phyloP scores from a whole-genome alignment of 2,329 filamentous ascomycete species.

The Fonsecaea monophora region DNA sequence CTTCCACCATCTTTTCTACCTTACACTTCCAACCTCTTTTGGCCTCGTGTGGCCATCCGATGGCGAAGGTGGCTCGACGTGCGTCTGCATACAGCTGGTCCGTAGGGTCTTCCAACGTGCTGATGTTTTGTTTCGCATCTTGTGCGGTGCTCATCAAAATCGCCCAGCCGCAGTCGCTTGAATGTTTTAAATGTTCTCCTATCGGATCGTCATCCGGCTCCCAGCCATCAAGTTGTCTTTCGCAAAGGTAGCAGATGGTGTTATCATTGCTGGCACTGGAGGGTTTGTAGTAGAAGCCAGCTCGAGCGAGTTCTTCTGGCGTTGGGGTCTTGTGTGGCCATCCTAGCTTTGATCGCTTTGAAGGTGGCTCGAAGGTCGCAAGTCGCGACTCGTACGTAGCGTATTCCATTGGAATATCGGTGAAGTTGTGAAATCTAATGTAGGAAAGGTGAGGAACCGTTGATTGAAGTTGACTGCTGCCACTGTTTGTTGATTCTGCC shows the following conservation, averaged over 20 bases:
- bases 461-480: constrained; percentile 1
- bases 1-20: constrained; percentile 86
- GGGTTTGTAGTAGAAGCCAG: constrained; percentile 90
- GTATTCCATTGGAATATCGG: constrained; percentile 33
- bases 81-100: constrained; percentile 75
- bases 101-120: constrained; percentile 73
- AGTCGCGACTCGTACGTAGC: constrained; percentile 76
- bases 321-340: constrained; percentile 81
- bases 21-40: constrained; percentile 92
- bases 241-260: constrained; percentile 85
- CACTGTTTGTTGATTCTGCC: constrained; percentile 24
- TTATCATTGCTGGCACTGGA: constrained; percentile 80
- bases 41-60: constrained; percentile 84
- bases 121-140: constrained; percentile 66
- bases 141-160: constrained; percentile 69
- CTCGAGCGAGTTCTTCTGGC: constrained; percentile 78
- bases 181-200: constrained; percentile 83
- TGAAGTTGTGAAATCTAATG: not conserved
- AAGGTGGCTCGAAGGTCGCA: constrained; percentile 74
- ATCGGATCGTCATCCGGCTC: constrained; percentile 84
- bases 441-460: not conserved
- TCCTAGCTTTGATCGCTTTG: constrained; percentile 63
- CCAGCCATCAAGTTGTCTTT: constrained; percentile 87
- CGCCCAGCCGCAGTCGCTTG: constrained; percentile 85
- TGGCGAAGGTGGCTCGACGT: constrained; percentile 81